Base-by-base conservation (phyloP, 2,329 filamentous ascomycete species). In the Fonsecaea multimorphosa region DNA sequence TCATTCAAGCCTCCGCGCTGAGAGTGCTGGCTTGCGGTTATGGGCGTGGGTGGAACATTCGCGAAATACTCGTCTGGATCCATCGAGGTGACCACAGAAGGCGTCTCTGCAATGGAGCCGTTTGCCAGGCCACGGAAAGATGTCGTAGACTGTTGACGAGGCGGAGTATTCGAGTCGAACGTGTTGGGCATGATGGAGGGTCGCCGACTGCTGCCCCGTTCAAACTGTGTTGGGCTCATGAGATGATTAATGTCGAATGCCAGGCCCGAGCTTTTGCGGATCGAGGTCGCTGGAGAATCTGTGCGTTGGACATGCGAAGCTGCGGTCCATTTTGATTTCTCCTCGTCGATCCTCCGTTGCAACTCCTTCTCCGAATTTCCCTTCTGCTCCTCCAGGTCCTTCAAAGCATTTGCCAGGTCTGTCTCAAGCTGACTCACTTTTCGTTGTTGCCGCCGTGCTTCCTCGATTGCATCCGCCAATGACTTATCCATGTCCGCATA, bases 1-100 rank as follows among this genome's bases (percentile, higher is more conserved):
- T 97, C 93, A 71, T 93, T 90, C 65, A 91, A 85, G 6, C 90
- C 87, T 65, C 89, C 88, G 34, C 58, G 31, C 22, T 73, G 73
- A 6, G 78, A 76, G 54, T 77, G 75, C 38, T 71, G 65, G 29
- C 75, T 76, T 31, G 75, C 77, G 2, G 76, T 78, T 2, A 78
- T 78, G 16, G 79, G 79, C 1, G 77, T 77, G 11, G 70, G 72
- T 3, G 68, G 67, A 16, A 70, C 51, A 58, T 74, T 78, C n/a
- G 71, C 74, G 63, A 79, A 80, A 67, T 78, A 80, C 56, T 82
- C 80, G 53, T 84, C 81, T 1, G 77, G 76, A 62, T 86, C 83
- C 59, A 83, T 81, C 2, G 82, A 76, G 52, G 81, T 77, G 60
- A 83, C 79, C 3, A 68, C 68, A 3, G 81, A 81, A 0, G 83